Percentiles rank a stretch among this genome's conserved stretches.
phyloP scores from a whole-genome alignment of 495 filamentous ascomycete species.

The Daldinia grandis region DNA sequence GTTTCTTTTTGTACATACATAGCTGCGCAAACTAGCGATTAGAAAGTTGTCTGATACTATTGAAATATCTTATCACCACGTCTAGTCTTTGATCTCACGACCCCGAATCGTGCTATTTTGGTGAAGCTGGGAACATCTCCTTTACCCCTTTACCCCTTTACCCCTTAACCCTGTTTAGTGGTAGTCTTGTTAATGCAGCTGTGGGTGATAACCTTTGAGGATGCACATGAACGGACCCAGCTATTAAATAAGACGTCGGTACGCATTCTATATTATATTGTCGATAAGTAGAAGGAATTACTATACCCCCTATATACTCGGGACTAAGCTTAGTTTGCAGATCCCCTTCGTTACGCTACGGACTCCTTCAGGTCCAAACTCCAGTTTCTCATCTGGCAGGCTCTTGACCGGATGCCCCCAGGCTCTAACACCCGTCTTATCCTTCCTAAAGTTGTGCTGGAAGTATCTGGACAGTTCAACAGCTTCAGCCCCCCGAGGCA shows the following conservation, averaged over 20 bases:
- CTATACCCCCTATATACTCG: constrained; percentile 19
- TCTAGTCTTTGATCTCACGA: not conserved
- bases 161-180: no score
- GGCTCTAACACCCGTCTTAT: constrained; percentile 23
- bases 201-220: no score
- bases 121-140: no score
- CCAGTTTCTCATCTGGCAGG: constrained; percentile 35
- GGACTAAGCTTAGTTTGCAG: constrained; percentile 33
- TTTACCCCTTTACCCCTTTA: not conserved
- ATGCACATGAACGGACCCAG: no score
- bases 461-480: constrained; percentile 33
- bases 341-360: constrained; percentile 31
- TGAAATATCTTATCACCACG: not conserved
- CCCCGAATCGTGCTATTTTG: not conserved
- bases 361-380: constrained; percentile 34
- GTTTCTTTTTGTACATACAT: not conserved
- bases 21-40: not conserved
- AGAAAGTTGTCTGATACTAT: not conserved
- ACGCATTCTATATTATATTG: no score
- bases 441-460: constrained; percentile 33
- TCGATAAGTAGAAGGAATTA: not conserved
- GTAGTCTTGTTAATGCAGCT: no score
- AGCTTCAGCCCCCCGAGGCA: constrained; percentile 33
- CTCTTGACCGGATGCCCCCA: constrained; percentile 36
- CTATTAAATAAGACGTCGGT: no score